A percentile compares a stretch with the other conserved stretches of the same genome.
These are phyloP conservation scores for Rhizophora apiculata DNA, from an alignment of 345 rosid genomes.

Conservation along the genomic window DNA sequence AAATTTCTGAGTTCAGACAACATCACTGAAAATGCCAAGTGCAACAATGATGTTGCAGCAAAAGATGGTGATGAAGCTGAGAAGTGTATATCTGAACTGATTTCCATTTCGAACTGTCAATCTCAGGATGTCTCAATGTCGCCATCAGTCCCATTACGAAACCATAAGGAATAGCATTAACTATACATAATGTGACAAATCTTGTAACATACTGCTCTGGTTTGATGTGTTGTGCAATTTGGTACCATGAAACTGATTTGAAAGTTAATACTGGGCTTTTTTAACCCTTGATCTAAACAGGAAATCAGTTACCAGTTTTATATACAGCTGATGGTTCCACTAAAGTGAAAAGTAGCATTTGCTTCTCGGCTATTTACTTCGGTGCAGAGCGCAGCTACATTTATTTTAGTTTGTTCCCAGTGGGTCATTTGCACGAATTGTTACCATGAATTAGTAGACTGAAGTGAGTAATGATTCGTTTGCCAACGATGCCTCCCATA, in stretches of 20 bases:
- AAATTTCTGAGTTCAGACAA: neutral
- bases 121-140: neutral
- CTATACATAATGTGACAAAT: neutral
- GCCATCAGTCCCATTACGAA: neutral
- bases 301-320: too few species aligned
- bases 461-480: too few species aligned
- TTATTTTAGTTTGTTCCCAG: too few species aligned
- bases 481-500: too few species aligned
- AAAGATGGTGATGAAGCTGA: slow-evolving; percentile 14
- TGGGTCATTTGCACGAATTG: too few species aligned
- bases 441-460: too few species aligned
- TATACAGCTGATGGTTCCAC: too few species aligned
- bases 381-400: too few species aligned
- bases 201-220: neutral
- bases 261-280: too few species aligned
- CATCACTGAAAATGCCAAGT: neutral
- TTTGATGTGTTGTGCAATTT: neutral
- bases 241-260: neutral
- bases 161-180: neutral
- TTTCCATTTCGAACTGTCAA: slow-evolving; percentile 19
- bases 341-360: too few species aligned
- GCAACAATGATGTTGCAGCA: neutral
- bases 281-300: too few species aligned
- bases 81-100: slow-evolving; percentile 20
- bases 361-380: too few species aligned